Evolutionary conservation across 805 yeast species (phyloP), one percentile per base, ranked within the genome.

Genomic region (Barnettozyma californica): DNA sequence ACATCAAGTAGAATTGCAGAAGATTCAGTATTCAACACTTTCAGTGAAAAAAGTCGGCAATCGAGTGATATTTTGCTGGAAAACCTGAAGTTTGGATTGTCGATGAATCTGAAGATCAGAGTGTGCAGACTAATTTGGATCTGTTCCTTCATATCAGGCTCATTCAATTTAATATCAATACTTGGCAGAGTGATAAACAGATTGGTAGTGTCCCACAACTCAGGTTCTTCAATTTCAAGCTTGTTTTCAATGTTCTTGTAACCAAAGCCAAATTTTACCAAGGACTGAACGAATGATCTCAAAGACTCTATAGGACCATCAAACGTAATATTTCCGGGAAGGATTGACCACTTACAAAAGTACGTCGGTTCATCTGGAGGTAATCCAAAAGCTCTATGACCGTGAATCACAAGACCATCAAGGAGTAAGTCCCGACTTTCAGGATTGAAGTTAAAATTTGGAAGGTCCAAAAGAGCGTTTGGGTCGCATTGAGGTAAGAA

Each of bases 361-460:
- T 87, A 94, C 0, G 97, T 88, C 1, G 92, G 89, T 61, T 88
- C 95, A 8, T 74, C 70, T 0, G 97, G 97, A 0, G 96, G 96
- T 2, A 89, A 62, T 0, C 99, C 99, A 69, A 89, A 89, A 83
- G 91, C 81, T 59, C 98, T 74, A 64, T 92, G 96, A 1, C 96
- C 95, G 64, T 87, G 95, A 21, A 88, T 72, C 2, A 74, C 60
- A 11, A 85, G 61, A 1, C 84, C 81, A 58, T 84, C 85, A 43
- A 87, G 72, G 4, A 62, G 55, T 27, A 87, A 56, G 40, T 80
- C 80, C 21, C 46, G 52, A 10, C 36, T 47, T 2, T 47, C 23
- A 6, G 55, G 44, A 6, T 19, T n/a, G 16, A 51, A 41, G 8
- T 46, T 35, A 34, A 50, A 56, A 4, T 34, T 33, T 7, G 39